Evolutionary conservation across 2,329 filamentous ascomycete species (phyloP), one percentile per base, ranked within the genome.

Genomic region (Leptodontidium sp.): DNA sequence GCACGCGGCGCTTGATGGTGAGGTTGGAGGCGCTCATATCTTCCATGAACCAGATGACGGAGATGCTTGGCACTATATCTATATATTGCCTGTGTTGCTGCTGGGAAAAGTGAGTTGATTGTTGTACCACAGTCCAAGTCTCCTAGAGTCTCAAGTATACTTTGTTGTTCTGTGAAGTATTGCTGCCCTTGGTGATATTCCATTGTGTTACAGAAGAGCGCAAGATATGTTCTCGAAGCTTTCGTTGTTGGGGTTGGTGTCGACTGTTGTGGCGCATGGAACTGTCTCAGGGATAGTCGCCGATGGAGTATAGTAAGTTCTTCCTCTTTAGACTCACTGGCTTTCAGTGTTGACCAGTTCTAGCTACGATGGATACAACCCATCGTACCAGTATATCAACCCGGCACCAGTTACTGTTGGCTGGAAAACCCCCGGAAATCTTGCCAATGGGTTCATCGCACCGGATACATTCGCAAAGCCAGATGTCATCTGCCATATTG

Each of bases 401-500:
- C 73, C 77, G n/a, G 77, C 78, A 21, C 83, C 83, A 1, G 75
- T 80, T 17, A 78, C 80, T 29, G 84, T 87, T 63, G 88, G 83
- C 70, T 90, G 88, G 88, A 81, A 81, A 43, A 74, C 66, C 17
- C 84, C 83, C 57, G 77, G 81, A 6, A 82, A 83, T 47, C 74
- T 77, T 0, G 85, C 88, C 74, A 81, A 85, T 71, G 86, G 86
- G 38, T 89, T 84, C 76, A 80, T 89, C 67, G 77, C 82, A 17
- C 82, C 82, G 1, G 74, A 76, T 50, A 79, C 79, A 68, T 89
- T 86, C 78, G 76, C 78, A 29, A 77, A 77, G 40, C 69, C 82
- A 43, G 82, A 89, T 75, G 89, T 90, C 72, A 87, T 88, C 80
- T 90, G 88, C 82, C 89, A 91, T 82, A 83, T 83, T 77, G 79